These are phyloP conservation scores for Cicer pinnatifidum DNA, from an alignment of 306 rosid species.

Conservation along the genomic window DNA sequence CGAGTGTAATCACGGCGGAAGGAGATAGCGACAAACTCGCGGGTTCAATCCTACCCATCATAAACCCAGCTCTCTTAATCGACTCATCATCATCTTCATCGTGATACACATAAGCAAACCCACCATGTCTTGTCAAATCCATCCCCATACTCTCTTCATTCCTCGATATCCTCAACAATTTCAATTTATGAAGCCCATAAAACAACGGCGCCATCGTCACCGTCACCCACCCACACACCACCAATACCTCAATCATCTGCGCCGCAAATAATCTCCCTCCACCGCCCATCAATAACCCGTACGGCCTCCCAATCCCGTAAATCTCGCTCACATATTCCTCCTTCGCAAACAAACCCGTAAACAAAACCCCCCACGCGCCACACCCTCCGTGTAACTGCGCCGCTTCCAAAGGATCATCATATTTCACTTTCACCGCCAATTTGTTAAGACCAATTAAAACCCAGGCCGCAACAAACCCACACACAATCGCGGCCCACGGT, in stretches of 20 bases:
- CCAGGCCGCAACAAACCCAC: constrained; percentile 74
- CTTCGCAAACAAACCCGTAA: constrained; percentile 71
- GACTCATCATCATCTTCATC: constrained; percentile 41
- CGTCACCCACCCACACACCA: constrained; percentile 73
- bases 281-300: constrained; percentile 74
- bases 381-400: constrained; percentile 87
- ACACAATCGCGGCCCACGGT: constrained; percentile 77
- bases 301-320: constrained; percentile 56
- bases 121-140: constrained; percentile 81
- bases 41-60: constrained; percentile 49
- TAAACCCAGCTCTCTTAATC: not conserved
- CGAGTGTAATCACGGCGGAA: not conserved
- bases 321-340: constrained; percentile 58
- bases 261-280: constrained; percentile 69
- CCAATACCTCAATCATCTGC: constrained; percentile 59
- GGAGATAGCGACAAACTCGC: constrained; percentile 20
- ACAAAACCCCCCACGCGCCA: constrained; percentile 79
- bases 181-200: constrained; percentile 57
- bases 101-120: constrained; percentile 72
- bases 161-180: constrained; percentile 57
- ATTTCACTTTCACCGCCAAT: constrained; percentile 54
- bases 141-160: constrained; percentile 75
- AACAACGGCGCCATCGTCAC: constrained; percentile 77
- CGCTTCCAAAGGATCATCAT: constrained; percentile 81
- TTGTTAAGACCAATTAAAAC: constrained; percentile 66